These are phyloP conservation scores for Castanea crenata DNA, from an alignment of 306 rosid genomes.

Conservation along the genomic window DNA sequence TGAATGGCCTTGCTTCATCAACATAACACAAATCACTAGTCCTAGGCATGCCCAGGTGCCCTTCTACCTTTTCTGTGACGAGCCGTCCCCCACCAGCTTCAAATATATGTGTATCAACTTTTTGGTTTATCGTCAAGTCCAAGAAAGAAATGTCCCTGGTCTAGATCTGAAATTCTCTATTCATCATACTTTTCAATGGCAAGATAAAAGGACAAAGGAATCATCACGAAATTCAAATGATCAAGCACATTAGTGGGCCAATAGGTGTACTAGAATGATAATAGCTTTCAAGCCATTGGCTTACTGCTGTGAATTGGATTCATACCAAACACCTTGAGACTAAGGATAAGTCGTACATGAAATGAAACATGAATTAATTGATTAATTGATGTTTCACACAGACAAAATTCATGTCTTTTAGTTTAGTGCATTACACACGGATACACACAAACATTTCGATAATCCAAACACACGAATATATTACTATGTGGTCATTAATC, in stretches of 20 bases:
- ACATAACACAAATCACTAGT: neutral
- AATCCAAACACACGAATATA: neutral
- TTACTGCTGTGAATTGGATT: neutral
- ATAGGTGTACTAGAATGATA: neutral
- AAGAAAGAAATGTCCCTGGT: neutral
- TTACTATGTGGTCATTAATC: neutral
- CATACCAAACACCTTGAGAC: neutral
- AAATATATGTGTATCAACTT: neutral
- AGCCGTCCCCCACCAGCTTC: neutral
- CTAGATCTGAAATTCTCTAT: neutral
- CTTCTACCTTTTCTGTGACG: neutral
- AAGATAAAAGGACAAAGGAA: neutral
- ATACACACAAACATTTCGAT: neutral
- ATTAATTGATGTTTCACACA: too few species aligned
- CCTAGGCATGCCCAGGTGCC: neutral
- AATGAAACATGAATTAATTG: too few species aligned
- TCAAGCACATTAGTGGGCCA: neutral
- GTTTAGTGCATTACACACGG: constrained; percentile 5
- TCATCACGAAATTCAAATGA: neutral
- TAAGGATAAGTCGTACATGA: too few species aligned
- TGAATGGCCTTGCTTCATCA: neutral
- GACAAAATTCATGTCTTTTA: neutral
- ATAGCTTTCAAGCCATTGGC: neutral
- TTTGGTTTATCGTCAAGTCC: neutral
- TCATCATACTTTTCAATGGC: neutral